Base-by-base conservation (phyloP, 768 basidiomycete genomes). In the Termitomyces sp. region DNA sequence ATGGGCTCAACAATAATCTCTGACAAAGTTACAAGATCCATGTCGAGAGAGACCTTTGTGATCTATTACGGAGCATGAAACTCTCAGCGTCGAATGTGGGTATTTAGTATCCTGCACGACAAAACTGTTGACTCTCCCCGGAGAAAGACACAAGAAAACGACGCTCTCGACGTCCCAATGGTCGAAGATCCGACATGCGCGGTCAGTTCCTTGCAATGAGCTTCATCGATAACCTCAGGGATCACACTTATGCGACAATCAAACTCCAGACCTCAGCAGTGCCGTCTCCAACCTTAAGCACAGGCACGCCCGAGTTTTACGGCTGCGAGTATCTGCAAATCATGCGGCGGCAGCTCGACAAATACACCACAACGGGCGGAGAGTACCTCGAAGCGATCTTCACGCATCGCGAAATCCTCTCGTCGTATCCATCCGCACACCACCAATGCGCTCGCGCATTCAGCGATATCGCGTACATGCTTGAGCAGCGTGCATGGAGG, bases 351-450 rank as follows among this genome's bases (percentile, higher is more conserved):
- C 84, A 84, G 57, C 67, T 87, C 69, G 79, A 78, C 63, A 74
- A 70, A 45, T 80, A 73, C 60, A 69, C 68, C 55, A 89, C 86
- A 55, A 87, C 86, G 48, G 78, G 80, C 72, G 88, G 88, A 64
- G 87, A 81, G 58, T 92, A 90, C 66, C 80, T 92, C 70, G 89
- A 92, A 66, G 77, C 80, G 52, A 85, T 92, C 64, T 88, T 90
- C 71, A 83, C 84, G 0, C 89, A 92, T 72, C 87, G 89, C 66
- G 83, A 86, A 67, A 81, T 87, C 38, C 76, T 86, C 60, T 74
- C 71, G 60, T 80, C 85, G 10, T 85, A 75, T 65, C 88, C 89
- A 20, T 72, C 75, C 55, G 84, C 75, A 11, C 89, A 91, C 73
- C 70, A 60, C 57, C 79, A 81, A 33, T 91, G 89, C 73, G 82